A percentile compares a stretch with the other conserved stretches of the same genome.
Evolutionary conservation across 1,284 basidiomycete genomes (phyloP).

Genomic region (Rhodotorula sp.): DNA sequence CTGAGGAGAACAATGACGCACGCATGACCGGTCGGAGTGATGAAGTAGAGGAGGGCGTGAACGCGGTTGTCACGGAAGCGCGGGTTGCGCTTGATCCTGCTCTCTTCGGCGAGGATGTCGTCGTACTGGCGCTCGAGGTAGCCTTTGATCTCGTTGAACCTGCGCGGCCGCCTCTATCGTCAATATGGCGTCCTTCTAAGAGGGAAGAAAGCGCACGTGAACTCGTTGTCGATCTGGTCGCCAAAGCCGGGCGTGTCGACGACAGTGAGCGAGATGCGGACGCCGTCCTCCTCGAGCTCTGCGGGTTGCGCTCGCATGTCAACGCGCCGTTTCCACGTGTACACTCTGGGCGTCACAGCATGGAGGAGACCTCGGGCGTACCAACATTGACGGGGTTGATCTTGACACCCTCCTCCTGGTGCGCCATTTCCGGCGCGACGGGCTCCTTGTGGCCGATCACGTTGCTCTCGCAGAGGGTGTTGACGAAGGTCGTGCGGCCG

Average conservation of each 20-base stretch:
- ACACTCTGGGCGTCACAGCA: no score
- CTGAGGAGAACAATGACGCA: conserved; percentile 51
- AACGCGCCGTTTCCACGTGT: background rate
- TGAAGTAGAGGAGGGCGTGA: conserved; percentile 97
- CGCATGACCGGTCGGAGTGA: conserved; percentile 86
- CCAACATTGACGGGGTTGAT: conserved; percentile 96
- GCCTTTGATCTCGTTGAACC: conserved; percentile 94
- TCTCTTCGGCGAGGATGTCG: conserved; percentile 97
- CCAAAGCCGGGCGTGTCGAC: conserved; percentile 99
- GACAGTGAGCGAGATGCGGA: conserved; percentile 95
- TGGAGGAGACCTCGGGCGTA: conserved; percentile 54
- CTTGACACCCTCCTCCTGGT: conserved; percentile 89
- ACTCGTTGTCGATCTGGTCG: conserved; percentile 98
- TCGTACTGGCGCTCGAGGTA: conserved; percentile 99
- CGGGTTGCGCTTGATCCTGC: conserved; percentile 98
- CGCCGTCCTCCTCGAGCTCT: conserved; percentile 98
- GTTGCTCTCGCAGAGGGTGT: conserved; percentile 80
- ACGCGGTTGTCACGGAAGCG: conserved; percentile 95
- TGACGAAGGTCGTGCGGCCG: conserved; percentile 95
- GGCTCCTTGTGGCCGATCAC: conserved; percentile 68
- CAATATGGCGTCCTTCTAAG: background rate
- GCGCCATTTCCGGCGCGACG: conserved; percentile 84
- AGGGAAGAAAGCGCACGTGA: conserved; percentile 76
- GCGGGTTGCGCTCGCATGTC: background rate
- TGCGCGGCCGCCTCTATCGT: conserved; percentile 48